These are phyloP conservation scores for Amanita pallidorosea DNA, from an alignment of 768 basidiomycete genomes.

Conservation along the genomic window DNA sequence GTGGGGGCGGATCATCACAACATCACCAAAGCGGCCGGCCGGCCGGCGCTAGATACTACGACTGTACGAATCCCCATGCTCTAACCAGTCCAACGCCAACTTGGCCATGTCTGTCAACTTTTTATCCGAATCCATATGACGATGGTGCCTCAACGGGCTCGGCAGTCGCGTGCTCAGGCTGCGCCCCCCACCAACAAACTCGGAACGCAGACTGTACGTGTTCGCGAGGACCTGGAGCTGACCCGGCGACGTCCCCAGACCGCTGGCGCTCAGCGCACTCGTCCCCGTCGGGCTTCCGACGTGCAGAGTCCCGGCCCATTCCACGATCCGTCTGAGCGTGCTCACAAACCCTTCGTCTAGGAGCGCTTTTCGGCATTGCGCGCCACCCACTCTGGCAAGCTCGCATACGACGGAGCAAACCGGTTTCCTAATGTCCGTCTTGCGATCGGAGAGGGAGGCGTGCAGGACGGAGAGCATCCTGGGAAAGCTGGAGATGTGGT, in stretches of 20 bases:
- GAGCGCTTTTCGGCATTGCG: slow-evolving; percentile 19
- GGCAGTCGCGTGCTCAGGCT: slow-evolving; percentile 13
- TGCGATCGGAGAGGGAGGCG: slow-evolving; percentile 47
- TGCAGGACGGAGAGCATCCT: slow-evolving; percentile 44
- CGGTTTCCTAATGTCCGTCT: slow-evolving; percentile 46
- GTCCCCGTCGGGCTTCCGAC: slow-evolving; percentile 4
- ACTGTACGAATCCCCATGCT: slow-evolving; percentile 24
- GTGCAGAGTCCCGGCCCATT: slow-evolving; percentile 21
- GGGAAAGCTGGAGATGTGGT: slow-evolving; percentile 38
- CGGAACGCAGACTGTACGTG: not conserved
- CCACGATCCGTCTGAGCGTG: slow-evolving; percentile 30
- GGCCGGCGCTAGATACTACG: not conserved
- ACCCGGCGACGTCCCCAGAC: slow-evolving; percentile 19
- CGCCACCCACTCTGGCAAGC: slow-evolving; percentile 35
- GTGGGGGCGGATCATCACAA: not conserved
- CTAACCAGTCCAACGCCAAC: slow-evolving; percentile 42
- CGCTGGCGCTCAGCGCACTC: slow-evolving; percentile 9
- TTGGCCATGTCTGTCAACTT: slow-evolving; percentile 49
- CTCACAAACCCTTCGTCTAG: slow-evolving; percentile 28
- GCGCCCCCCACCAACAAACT: slow-evolving; percentile 13
- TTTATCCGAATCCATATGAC: slow-evolving; percentile 42
- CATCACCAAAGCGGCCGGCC: not conserved
- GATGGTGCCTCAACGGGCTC: slow-evolving; percentile 1
- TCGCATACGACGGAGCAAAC: slow-evolving; percentile 50
- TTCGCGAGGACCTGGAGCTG: not conserved